A percentile compares a stretch with the other conserved stretches of the same genome.
Evolutionary conservation across 345 rosid genomes (phyloP).

Genomic region (Bruguiera gymnorhiza): DNA sequence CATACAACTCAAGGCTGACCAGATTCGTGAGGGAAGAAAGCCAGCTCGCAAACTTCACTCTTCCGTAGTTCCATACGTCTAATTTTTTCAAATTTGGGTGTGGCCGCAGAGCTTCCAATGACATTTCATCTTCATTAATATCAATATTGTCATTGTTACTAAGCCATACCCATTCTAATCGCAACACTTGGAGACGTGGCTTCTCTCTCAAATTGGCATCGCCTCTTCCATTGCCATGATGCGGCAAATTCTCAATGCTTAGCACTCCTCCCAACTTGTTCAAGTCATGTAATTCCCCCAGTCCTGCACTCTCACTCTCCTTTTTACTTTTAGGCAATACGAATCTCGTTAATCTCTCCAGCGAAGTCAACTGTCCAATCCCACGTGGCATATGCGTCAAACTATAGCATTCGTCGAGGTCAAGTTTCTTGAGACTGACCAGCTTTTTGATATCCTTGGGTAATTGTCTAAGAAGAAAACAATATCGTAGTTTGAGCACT

Average conservation of each 20-base stretch:
- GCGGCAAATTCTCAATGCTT: slow-evolving; percentile 3
- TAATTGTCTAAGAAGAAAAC: background rate
- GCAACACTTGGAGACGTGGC: slow-evolving; percentile 2
- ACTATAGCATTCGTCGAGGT: background rate
- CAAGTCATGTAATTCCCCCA: slow-evolving; percentile 13
- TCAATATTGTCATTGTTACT: background rate
- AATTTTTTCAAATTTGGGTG: slow-evolving; percentile 15
- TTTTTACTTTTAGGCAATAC: background rate
- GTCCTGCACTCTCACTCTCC: background rate
- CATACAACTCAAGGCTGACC: background rate
- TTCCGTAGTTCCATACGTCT: slow-evolving; percentile 5
- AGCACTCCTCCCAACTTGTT: slow-evolving; percentile 13
- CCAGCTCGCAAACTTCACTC: slow-evolving; percentile 10
- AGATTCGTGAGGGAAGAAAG: slow-evolving; percentile 5
- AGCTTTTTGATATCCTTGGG: slow-evolving; percentile 15
- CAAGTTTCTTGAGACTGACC: slow-evolving; percentile 5
- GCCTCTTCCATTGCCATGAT: background rate
- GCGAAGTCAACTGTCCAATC: slow-evolving; percentile 20
- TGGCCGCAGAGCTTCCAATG: slow-evolving; percentile 13
- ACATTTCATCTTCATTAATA: background rate
- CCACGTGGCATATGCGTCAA: slow-evolving; percentile 23
- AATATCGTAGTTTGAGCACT: background rate
- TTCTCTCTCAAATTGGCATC: slow-evolving; percentile 16
- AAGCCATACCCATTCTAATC: slow-evolving; percentile 2
- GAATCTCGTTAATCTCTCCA: slow-evolving; percentile 18